A percentile compares a stretch with the other conserved stretches of the same genome.
Evolutionary conservation across 129 eudicot species (phyloP).

Genomic region (Deinandra increscens): DNA sequence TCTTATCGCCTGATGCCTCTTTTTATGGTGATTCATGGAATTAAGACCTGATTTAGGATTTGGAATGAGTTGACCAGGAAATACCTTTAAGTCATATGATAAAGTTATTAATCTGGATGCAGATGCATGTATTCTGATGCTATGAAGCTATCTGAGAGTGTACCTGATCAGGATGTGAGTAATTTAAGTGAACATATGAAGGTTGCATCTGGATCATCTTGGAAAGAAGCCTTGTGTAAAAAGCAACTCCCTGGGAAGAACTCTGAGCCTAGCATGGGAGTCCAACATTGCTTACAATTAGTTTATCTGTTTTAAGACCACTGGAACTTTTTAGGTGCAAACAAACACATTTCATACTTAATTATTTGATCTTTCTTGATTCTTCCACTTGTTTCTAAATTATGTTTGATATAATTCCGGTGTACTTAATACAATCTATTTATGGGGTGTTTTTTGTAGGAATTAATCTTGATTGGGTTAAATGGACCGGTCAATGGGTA

Average conservation of each 20-base stretch:
- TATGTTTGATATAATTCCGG: too few relatives aligned
- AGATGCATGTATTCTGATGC: conserved; percentile 66
- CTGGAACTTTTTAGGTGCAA: conserved; percentile 86
- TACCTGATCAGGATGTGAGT: conserved; percentile 50
- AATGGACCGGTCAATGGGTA: too few relatives aligned
- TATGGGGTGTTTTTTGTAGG: too few relatives aligned
- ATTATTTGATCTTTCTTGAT: not conserved
- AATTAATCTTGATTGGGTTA: too few relatives aligned
- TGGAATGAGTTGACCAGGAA: too few relatives aligned
- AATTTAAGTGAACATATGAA: conserved; percentile 62
- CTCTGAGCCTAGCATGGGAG: conserved; percentile 80
- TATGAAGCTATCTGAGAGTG: conserved; percentile 49
- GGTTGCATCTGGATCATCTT: conserved; percentile 68
- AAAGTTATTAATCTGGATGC: conserved; percentile 10
- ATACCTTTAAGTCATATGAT: too few relatives aligned
- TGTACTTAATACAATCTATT: too few relatives aligned
- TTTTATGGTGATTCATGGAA: too few relatives aligned
- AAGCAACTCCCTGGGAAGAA: conserved; percentile 46
- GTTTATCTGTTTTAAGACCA: conserved; percentile 79
- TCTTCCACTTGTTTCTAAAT: not conserved
- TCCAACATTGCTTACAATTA: conserved; percentile 77
- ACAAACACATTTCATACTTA: conserved; percentile 8
- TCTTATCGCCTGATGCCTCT: too few relatives aligned
- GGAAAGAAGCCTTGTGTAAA: conserved; percentile 71
- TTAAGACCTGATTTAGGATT: too few relatives aligned